phyloP scores from a whole-genome alignment of 2,329 filamentous ascomycete genomes.

The Tolypocladium ovalisporum region DNA sequence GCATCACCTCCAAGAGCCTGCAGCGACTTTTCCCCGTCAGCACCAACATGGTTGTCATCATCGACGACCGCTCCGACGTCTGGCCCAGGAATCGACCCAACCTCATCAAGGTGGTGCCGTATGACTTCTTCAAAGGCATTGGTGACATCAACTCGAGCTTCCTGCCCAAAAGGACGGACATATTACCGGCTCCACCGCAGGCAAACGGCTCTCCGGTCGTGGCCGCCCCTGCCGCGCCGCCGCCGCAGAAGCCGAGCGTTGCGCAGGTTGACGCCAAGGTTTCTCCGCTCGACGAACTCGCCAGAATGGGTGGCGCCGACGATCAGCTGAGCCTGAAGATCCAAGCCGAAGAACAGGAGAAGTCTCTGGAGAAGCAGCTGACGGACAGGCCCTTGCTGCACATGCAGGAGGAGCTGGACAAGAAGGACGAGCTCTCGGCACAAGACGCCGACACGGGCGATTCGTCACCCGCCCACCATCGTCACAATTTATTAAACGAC shows the following conservation, averaged over 20 bases:
- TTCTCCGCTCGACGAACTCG: conserved; percentile 58
- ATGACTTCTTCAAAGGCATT: conserved; percentile 96
- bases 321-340: conserved; percentile 58
- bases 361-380: conserved; percentile 77
- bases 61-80: conserved; percentile 92
- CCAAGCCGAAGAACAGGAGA: conserved; percentile 78
- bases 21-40: conserved; percentile 90
- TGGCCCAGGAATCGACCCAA: conserved; percentile 88
- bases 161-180: conserved; percentile 63
- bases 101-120: conserved; percentile 86
- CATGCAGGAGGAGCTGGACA: conserved; percentile 83
- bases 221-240: conserved; percentile 19
- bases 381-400: conserved; percentile 82
- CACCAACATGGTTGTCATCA: conserved; percentile 98
- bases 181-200: conserved; percentile 23
- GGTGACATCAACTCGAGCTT: conserved; percentile 99
- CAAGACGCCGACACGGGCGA: conserved; percentile 14
- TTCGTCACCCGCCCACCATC: conserved; percentile 25
- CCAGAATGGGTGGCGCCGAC: conserved; percentile 64
- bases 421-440: conserved; percentile 45
- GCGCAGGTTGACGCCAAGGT: conserved; percentile 13
- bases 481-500: conserved; percentile 74
- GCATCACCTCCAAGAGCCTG: conserved; percentile 79
- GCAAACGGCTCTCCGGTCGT: conserved; percentile 11
- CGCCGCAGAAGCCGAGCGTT: conserved; percentile 45